Evolutionary conservation across 179 eudicot genomes (phyloP).

Genomic region (Camellia oleifera): DNA sequence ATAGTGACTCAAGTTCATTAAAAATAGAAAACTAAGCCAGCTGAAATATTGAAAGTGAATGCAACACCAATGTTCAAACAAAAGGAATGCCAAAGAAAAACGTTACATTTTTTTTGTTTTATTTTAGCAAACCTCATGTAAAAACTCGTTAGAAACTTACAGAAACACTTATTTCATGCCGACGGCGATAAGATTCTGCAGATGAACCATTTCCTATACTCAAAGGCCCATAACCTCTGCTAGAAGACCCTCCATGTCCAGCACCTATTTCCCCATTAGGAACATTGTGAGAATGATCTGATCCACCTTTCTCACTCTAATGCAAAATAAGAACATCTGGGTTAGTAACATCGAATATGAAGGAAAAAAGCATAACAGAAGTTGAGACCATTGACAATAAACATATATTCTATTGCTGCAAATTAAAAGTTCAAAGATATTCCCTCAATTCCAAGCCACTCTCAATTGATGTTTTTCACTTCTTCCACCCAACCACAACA

Average conservation of each 20-base stretch:
- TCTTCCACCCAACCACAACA: neutral
- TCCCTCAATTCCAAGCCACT: neutral
- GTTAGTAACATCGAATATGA: constrained; percentile 1
- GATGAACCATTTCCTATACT: constrained; percentile 49
- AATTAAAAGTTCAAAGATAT: neutral
- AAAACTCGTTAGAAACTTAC: constrained; percentile 40
- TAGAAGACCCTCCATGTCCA: constrained; percentile 19
- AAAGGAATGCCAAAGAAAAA: neutral
- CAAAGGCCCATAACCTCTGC: constrained; percentile 28
- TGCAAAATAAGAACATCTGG: neutral
- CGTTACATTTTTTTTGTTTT: too few relatives aligned
- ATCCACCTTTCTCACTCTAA: constrained; percentile 46
- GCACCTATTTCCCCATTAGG: constrained; percentile 34
- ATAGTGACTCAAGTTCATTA: neutral
- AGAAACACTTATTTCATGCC: constrained; percentile 78
- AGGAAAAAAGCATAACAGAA: neutral
- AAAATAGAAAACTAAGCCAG: too few relatives aligned
- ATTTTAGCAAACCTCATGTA: neutral
- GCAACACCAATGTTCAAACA: neutral
- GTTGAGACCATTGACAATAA: neutral
- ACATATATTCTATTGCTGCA: neutral
- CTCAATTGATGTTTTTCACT: neutral
- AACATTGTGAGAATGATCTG: constrained; percentile 26
- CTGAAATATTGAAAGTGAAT: neutral
- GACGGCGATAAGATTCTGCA: constrained; percentile 70